Evolutionary conservation across 495 filamentous ascomycete species (phyloP), one percentile per base, ranked within the genome.

Genomic region (Penicillium malachiteum): DNA sequence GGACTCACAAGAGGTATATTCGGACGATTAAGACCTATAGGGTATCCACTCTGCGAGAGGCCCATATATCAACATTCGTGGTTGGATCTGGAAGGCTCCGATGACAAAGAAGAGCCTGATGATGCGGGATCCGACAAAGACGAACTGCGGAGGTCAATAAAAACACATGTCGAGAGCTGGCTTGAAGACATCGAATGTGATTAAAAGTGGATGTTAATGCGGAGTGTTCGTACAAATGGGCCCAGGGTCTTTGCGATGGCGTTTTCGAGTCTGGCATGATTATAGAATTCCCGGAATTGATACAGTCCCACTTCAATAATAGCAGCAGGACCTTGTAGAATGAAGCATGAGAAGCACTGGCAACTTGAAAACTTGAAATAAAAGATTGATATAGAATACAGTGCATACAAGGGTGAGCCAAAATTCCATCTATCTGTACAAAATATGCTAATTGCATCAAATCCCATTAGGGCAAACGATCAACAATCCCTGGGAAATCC

Each of bases 361-460:
- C 17, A 44, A 26, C 26, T 26, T n/a, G 41, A 26, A 44, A 21
- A 42, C 40, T 41, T 42, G 18, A 26, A 58, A 62, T 38, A 51
- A 35, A 50, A 50, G 18, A 45, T 62, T 57, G 38, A 64, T 67
- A 69, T 70, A 70, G 53, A 71, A 70, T 69, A 73, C 63, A 70
- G 67, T 68, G 68, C 70, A 71, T 58, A 54, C 52, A 61, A 58
- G 46, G 61, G 63, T 64, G 56, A 66, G 61, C 58, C 59, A 54
- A 66, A 26, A 53, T 63, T 62, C 63, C 60, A 64, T 67, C 64
- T 73, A 73, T 71, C 67, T 73, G 71, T 73, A 73, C 71, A 73
- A 26, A 49, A 62, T 49, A 66, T 68, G 63, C 60, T 64, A 56
- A 62, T 57, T 60, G 56, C 58, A 64, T 65, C 58, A 62, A 32